Evolutionary conservation across 495 filamentous ascomycete genomes (phyloP).

Genomic region (Cairneyella variabilis): DNA sequence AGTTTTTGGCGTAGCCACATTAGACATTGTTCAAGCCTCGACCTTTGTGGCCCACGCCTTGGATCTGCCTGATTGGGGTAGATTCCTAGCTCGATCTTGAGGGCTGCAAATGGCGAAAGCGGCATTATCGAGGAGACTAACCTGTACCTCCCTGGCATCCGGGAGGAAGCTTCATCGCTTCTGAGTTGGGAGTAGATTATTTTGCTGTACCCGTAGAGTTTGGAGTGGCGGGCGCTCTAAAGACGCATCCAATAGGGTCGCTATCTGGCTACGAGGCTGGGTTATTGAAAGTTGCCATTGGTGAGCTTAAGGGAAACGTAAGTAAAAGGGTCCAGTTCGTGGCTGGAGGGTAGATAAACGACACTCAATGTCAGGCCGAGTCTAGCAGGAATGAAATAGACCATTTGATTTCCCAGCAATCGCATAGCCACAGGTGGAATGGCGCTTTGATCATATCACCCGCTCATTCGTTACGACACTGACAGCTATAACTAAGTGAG

Average conservation of each 20-base stretch:
- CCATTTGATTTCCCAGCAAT: no score
- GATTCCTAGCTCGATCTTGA: constrained; percentile 4
- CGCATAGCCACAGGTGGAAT: no score
- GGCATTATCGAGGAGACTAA: constrained; percentile 1
- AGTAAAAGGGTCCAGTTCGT: neutral
- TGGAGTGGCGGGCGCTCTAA: neutral
- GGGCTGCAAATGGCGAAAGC: neutral
- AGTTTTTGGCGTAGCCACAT: no score
- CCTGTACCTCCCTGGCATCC: constrained; percentile 1
- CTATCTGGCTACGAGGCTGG: neutral
- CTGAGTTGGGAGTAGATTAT: neutral
- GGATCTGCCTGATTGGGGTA: no score
- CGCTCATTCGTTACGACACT: neutral
- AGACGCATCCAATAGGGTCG: neutral
- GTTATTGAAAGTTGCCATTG: constrained; percentile 1
- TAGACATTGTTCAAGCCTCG: no score
- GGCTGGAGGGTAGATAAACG: neutral
- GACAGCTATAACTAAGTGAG: constrained; percentile 2
- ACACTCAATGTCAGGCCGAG: no score
- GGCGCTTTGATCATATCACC: no score
- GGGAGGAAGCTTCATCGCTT: neutral
- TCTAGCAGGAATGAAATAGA: no score
- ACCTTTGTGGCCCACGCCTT: no score
- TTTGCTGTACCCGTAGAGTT: constrained; percentile 3
- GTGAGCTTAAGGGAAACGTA: neutral